These are phyloP conservation scores for Epichloe festucae DNA, from an alignment of 2,329 filamentous ascomycete species.

Conservation along the genomic window DNA sequence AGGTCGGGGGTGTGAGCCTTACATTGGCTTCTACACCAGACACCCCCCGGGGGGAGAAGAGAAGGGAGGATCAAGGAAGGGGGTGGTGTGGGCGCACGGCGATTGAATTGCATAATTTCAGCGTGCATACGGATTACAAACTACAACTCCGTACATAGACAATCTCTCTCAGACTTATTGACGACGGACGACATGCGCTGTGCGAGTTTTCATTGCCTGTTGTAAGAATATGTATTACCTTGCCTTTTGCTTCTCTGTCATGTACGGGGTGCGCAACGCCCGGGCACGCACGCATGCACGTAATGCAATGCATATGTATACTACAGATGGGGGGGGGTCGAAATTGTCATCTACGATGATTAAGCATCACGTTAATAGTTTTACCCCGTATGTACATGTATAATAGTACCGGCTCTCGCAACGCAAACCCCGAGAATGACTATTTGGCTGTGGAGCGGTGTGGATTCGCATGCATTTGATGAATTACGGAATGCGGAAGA, in stretches of 20 bases:
- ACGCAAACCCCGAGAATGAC: background rate
- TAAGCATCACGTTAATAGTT: background rate
- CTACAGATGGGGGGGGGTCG: no score
- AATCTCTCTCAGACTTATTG: background rate
- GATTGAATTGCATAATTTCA: background rate
- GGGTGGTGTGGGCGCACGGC: background rate
- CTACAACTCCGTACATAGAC: background rate
- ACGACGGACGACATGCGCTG: background rate
- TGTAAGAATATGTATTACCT: background rate
- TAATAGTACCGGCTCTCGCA: background rate
- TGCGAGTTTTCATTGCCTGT: background rate
- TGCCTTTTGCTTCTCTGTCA: background rate
- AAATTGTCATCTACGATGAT: no score
- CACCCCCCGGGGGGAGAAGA: background rate
- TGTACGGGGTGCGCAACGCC: background rate
- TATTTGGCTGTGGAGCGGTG: background rate
- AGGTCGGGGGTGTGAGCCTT: no score
- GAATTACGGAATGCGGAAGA: background rate
- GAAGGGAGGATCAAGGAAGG: background rate
- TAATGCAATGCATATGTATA: background rate
- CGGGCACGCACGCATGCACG: background rate
- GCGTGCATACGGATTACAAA: no score
- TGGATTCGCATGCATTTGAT: background rate
- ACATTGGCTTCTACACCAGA: no score
- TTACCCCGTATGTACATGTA: background rate